Percentiles rank a stretch among this genome's conserved stretches.
Evolutionary conservation across 2,329 filamentous ascomycete genomes (phyloP).

Genomic region (Lachnellula cervina): DNA sequence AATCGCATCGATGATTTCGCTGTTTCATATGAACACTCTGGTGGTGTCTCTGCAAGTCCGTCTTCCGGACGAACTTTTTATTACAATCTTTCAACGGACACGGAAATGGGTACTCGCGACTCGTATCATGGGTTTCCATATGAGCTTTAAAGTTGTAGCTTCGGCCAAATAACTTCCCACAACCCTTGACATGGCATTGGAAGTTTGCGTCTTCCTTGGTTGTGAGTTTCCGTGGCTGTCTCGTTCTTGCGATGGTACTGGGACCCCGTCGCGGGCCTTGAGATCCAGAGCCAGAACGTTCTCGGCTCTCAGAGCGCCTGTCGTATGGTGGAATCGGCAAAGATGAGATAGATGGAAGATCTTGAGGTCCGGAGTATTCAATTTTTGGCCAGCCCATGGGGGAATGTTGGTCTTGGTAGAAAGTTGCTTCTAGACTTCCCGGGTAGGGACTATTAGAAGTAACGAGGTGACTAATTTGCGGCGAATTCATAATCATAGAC

Average conservation of each 20-base stretch:
- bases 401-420: slow-evolving; percentile 24
- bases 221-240: slow-evolving; percentile 47
- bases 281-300: slow-evolving; percentile 14
- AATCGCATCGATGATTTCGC: slow-evolving; percentile 64
- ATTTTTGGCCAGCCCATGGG: slow-evolving; percentile 26
- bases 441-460: slow-evolving; percentile 23
- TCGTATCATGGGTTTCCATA: slow-evolving; percentile 76
- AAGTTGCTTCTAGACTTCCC: slow-evolving; percentile 25
- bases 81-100: slow-evolving; percentile 62
- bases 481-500: slow-evolving; percentile 25
- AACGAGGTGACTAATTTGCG: slow-evolving; percentile 21
- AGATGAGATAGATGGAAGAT: slow-evolving; percentile 26
- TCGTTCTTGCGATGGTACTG: slow-evolving; percentile 25
- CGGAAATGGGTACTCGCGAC: slow-evolving; percentile 63
- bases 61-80: slow-evolving; percentile 77
- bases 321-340: slow-evolving; percentile 26
- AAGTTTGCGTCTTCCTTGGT: slow-evolving; percentile 67
- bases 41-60: slow-evolving; percentile 63
- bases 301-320: slow-evolving; percentile 25
- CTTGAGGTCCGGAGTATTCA: slow-evolving; percentile 23
- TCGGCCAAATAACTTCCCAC: slow-evolving; percentile 74
- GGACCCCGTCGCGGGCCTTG: slow-evolving; percentile 17
- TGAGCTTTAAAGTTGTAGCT: slow-evolving; percentile 86
- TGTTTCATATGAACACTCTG: slow-evolving; percentile 70
- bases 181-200: slow-evolving; percentile 63